These are phyloP conservation scores for Chaetoscypha palmicola DNA, from an alignment of 2,329 filamentous ascomycete species.

Conservation along the genomic window DNA sequence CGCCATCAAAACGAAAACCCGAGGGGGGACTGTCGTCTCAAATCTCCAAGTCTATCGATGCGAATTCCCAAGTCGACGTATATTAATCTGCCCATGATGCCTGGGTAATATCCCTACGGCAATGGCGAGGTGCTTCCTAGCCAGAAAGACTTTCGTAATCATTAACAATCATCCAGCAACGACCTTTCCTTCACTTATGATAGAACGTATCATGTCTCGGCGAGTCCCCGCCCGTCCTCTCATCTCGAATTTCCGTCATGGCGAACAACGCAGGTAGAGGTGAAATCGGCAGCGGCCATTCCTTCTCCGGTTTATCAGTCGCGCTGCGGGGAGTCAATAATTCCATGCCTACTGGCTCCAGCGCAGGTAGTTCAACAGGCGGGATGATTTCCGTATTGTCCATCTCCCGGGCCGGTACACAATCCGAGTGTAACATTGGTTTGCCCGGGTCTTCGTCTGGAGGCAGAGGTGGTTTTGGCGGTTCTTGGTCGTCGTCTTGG, in stretches of 20 bases:
- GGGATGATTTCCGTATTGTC: constrained; percentile 15
- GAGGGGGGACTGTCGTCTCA: no score
- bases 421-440: constrained; percentile 19
- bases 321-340: constrained; percentile 16
- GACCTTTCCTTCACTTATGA: constrained; percentile 19
- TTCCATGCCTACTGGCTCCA: constrained; percentile 23
- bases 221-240: constrained; percentile 13
- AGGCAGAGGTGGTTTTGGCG: background rate
- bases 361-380: constrained; percentile 21
- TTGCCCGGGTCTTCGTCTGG: constrained; percentile 9
- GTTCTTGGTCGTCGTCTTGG: constrained; percentile 8
- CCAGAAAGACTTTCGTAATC: background rate
- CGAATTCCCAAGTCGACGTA: no score
- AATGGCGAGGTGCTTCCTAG: no score
- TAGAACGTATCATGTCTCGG: constrained; percentile 25
- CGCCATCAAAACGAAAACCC: no score
- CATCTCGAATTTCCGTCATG: constrained; percentile 20
- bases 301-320: constrained; percentile 8
- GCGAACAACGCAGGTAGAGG: constrained; percentile 22
- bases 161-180: background rate
- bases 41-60: no score
- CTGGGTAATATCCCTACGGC: background rate
- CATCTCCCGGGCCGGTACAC: constrained; percentile 17
- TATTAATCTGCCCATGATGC: no score
- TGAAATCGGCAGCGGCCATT: constrained; percentile 20